phyloP scores from a whole-genome alignment of 2,329 filamentous ascomycete species.

The Neonectria ditissima region DNA sequence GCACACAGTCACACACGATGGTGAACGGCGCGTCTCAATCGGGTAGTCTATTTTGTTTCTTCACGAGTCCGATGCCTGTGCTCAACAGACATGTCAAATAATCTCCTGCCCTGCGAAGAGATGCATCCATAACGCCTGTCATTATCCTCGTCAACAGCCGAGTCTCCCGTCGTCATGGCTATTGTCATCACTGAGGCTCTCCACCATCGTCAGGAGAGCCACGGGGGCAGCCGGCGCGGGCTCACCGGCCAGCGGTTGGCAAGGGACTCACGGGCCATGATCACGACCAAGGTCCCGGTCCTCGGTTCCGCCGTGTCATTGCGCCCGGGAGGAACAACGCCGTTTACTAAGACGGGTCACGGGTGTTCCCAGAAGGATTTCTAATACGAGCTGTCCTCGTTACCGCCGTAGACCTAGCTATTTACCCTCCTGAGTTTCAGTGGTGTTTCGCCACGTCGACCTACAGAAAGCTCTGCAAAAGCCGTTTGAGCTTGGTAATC shows the following conservation, averaged over 20 bases:
- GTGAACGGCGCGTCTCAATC: conserved; percentile 10
- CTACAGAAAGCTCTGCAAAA: conserved; percentile 15
- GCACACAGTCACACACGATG: not conserved
- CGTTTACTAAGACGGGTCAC: not conserved
- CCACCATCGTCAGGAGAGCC: conserved; percentile 9
- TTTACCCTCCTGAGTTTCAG: too few species aligned
- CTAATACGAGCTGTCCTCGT: not conserved
- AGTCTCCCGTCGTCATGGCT: not conserved
- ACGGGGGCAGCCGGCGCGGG: conserved; percentile 10
- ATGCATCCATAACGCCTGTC: not conserved
- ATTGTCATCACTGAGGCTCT: not conserved
- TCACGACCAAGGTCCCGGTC: conserved; percentile 10
- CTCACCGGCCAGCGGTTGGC: conserved; percentile 14
- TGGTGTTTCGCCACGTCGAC: conserved; percentile 37
- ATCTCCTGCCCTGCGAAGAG: not conserved
- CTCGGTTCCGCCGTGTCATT: conserved; percentile 1
- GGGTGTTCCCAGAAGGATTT: not conserved
- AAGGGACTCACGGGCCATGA: conserved; percentile 23
- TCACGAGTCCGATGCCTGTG: not conserved
- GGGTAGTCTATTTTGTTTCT: conserved; percentile 7
- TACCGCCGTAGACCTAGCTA: not conserved
- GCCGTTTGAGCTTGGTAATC: conserved; percentile 27
- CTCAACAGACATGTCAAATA: too few species aligned
- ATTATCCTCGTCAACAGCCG: not conserved
- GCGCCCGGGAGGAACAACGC: not conserved